phyloP scores from a whole-genome alignment of 2,329 filamentous ascomycete species.

The Fusarium armeniacum region DNA sequence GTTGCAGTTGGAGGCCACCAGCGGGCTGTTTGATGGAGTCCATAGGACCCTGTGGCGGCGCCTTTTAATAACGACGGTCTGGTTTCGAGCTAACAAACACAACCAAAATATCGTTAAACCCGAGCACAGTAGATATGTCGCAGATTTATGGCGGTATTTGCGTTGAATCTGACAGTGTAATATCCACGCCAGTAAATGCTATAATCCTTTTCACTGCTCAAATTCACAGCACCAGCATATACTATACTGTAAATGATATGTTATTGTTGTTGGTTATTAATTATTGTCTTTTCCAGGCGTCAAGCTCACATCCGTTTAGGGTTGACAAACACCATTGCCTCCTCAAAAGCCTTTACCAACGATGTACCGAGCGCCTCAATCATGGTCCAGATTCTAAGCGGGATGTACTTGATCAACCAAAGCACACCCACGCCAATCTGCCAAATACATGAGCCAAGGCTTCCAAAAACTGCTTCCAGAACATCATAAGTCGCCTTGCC shows the following conservation, averaged over 20 bases:
- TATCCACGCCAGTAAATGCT: no score
- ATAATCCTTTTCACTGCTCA: no score
- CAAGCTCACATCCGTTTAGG: constrained; percentile 52
- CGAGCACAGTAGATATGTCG: no score
- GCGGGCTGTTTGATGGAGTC: no score
- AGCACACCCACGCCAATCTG: constrained; percentile 45
- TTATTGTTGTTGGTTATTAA: neutral
- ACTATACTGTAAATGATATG: neutral
- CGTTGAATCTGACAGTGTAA: neutral
- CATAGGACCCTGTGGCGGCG: neutral
- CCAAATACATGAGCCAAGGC: constrained; percentile 50
- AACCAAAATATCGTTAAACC: neutral
- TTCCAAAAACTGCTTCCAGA: constrained; percentile 53
- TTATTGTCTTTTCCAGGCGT: neutral
- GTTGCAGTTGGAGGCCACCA: neutral
- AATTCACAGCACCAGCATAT: no score
- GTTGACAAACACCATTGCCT: constrained; percentile 55
- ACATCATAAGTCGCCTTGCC: constrained; percentile 48
- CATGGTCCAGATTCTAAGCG: constrained; percentile 53
- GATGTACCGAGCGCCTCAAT: constrained; percentile 51
- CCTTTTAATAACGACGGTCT: neutral
- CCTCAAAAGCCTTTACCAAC: constrained; percentile 52
- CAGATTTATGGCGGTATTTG: neutral
- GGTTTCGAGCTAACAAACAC: neutral
- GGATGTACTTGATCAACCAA: constrained; percentile 54